Base-by-base conservation (phyloP, 2,329 filamentous ascomycete species). In the Penicillium capsulatum region DNA sequence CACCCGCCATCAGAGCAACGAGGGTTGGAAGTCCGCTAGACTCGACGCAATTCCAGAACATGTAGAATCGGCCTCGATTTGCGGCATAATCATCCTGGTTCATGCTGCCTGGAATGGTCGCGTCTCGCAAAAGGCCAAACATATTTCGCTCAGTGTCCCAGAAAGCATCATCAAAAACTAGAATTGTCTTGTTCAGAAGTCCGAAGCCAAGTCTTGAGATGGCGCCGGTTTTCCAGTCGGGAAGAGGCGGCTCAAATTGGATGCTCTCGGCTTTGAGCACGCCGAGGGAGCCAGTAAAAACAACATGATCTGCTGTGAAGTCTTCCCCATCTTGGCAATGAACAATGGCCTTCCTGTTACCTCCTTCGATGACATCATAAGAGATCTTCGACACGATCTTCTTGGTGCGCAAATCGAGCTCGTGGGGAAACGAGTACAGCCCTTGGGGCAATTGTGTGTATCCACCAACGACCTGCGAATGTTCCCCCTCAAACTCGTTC, bases 31-130 rank as follows among this genome's bases (percentile, higher is more conserved):
- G 72, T 1, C 94, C 94, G 31, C 86, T 89, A 3, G 87, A 94
- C 53, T 88, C 86, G 44, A 89, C 84, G 38, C 89, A 88, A 56
- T 98, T 97, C 79, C 95, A 97, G 79, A 95, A 97, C 54, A 98
- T 80, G 58, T 97, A 98, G 67, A 95, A 95, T 16, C 90, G 83
- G n/a, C 91, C 91, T 37, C 91, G 80, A 45, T 81, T 82, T 3
- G 76, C 72, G 4, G 81, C 73, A 57, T 97, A 97, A 50, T 95
- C 86, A 35, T 78, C 77, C 56, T 94, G 88, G 31, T 81, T 73
- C 38, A 90, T 74, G 58, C 88, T 94, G 40, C 81, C 75, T 3
- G 75, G 71, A 44, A 80, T 77, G 15, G 75, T 71, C 3, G 90
- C 81, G 50, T 87, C 81, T 41, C 90, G 83, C 29, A 98, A 71